Conservation (phyloP, 208 protist species). For the Crithidia mellificae region DNA sequence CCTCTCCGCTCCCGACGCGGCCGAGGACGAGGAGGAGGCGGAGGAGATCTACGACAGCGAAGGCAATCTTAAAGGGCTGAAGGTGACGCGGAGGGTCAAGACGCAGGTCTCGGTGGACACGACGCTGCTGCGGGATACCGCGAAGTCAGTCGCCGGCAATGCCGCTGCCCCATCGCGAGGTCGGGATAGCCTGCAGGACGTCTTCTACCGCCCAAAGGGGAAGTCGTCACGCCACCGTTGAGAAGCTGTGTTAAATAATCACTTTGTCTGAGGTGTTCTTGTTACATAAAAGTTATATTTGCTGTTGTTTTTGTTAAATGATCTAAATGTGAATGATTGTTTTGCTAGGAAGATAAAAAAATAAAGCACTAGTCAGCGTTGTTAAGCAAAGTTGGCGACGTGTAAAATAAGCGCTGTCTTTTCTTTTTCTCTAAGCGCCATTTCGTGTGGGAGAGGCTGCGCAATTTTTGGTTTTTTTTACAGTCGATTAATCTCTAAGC, state of each 20-base stretch:
- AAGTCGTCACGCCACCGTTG: slow-evolving; percentile 37
- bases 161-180: slow-evolving; percentile 17
- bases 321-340: no score
- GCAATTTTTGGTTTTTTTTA: no score
- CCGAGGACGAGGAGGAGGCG: slow-evolving; percentile 45
- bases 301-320: neutral
- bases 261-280: neutral
- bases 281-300: neutral
- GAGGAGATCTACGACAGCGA: slow-evolving; percentile 65
- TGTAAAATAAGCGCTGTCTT: no score
- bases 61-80: slow-evolving; percentile 74
- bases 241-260: no score
- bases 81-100: slow-evolving; percentile 60
- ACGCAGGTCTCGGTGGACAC: slow-evolving; percentile 62
- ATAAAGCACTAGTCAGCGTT: no score
- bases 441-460: no score
- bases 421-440: slow-evolving; percentile 1
- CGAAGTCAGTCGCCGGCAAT: slow-evolving; percentile 45
- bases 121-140: slow-evolving; percentile 74
- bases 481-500: no score
- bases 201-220: slow-evolving; percentile 79
- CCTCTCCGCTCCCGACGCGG: no score
- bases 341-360: no score
- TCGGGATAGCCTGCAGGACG: slow-evolving; percentile 54
- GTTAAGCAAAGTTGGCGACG: no score